Percentiles rank a stretch among this genome's conserved stretches.
Evolutionary conservation across 805 yeast genomes (phyloP).

Genomic region (Kluyveromyces wickerhamii): DNA sequence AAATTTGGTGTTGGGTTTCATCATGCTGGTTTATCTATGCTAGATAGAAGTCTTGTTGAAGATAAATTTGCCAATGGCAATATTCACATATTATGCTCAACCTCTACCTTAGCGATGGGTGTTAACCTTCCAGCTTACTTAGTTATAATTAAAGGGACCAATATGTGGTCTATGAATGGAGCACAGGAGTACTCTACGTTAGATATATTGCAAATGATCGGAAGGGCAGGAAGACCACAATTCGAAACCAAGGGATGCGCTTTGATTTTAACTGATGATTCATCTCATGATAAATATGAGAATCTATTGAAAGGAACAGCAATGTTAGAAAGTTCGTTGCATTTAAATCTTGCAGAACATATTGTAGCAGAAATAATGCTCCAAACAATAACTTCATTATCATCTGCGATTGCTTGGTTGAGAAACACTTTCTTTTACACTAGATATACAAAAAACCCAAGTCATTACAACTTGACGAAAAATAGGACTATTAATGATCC

Average conservation of each 20-base stretch:
- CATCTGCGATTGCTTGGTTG: slow-evolving; percentile 40
- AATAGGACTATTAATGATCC: slow-evolving; percentile 13
- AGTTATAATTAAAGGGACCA: slow-evolving; percentile 56
- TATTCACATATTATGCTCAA: slow-evolving; percentile 42
- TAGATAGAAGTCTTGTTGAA: slow-evolving; percentile 42
- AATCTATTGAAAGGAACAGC: slow-evolving; percentile 36
- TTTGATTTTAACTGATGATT: slow-evolving; percentile 38
- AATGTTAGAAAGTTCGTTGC: slow-evolving; percentile 40
- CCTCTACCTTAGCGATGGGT: slow-evolving; percentile 55
- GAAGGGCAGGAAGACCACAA: slow-evolving; percentile 58
- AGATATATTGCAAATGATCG: slow-evolving; percentile 56
- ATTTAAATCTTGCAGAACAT: slow-evolving; percentile 33
- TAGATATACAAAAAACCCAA: slow-evolving; percentile 35
- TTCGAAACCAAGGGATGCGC: slow-evolving; percentile 43
- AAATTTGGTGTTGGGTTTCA: slow-evolving; percentile 43
- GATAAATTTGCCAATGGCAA: slow-evolving; percentile 35
- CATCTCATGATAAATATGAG: slow-evolving; percentile 33
- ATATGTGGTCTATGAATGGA: slow-evolving; percentile 44
- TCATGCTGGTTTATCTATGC: slow-evolving; percentile 47
- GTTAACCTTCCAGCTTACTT: slow-evolving; percentile 54
- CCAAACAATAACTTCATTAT: slow-evolving; percentile 31
- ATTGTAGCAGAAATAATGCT: slow-evolving; percentile 39
- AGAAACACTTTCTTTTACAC: slow-evolving; percentile 43
- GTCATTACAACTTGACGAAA: slow-evolving; percentile 32
- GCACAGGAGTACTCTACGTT: slow-evolving; percentile 46